Evolutionary conservation across 352 stramenopile genomes (phyloP), one percentile per base, ranked within the genome.

Genomic region (Pythium guiyangense): DNA sequence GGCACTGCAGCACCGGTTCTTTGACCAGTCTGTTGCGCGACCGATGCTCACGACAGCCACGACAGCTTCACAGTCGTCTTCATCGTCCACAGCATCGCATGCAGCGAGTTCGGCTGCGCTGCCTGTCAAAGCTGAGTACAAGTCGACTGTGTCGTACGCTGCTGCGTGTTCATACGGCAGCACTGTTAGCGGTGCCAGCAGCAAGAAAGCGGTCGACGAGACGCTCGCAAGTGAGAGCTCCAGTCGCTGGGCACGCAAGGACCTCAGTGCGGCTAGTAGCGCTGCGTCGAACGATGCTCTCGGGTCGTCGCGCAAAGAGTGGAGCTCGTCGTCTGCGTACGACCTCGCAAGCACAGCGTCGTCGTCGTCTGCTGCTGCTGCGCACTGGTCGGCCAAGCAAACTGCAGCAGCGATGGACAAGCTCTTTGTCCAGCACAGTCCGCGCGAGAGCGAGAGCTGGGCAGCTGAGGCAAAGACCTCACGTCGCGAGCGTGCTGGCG

Each of bases 1-100:
- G 64, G 79, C 83, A n/a, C 71, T 98, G 54, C 90, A 98, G 71
- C 90, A 98, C 64, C 80, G 88, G n/a, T 98, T 94, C 69, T 98
- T 98, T 46, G 73, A 85, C 50, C 77, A 86, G 53, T n/a, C 37
- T 4, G 66, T 88, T 49, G 48, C 72, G 9, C 68, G 83, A n/a
- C 66, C 83, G 4, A 64, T 68, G 55, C 48, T 74, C 18, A 70
- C 72, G 2, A 56, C 34, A 22, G 6, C 50, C 22, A 51, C 47
- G 34, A 49, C 22, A 34, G 9, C 29, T 34, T 6, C 29, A 9
- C 29, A 34, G 9, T 34, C 29, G 29, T 34, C 29, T 34, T 34
- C 29, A 34, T 34, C 29, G 9, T 34, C 29, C 1, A 37, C 34
- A 37, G 4, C 31, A 49, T 17, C 25, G 17, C 3, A 26, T 25